Evolutionary conservation across 805 yeast genomes (phyloP), one percentile per base, ranked within the genome.

Genomic region (Torulaspora quercuum): DNA sequence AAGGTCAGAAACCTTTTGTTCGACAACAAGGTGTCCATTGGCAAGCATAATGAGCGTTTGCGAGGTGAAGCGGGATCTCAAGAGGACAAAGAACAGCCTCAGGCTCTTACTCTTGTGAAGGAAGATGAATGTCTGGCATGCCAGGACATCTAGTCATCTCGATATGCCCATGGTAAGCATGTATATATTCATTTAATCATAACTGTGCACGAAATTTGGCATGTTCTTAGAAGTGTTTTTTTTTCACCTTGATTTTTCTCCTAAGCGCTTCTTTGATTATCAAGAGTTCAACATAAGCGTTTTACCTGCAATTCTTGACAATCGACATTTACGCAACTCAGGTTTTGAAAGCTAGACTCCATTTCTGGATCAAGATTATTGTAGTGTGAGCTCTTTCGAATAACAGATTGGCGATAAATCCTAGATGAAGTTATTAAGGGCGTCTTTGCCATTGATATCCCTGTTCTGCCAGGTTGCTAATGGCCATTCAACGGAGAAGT

Each of bases 1-100:
- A 65, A 72, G 33, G 75, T 87, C 61, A 92, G 43, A 75, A 79
- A 44, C 51, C 62, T 42, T 9, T 20, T 53, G 14, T 50, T 53
- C 30, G 41, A 48, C 6, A 46, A 48, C 35, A 28, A 31, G 9
- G 41, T 45, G 11, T 22, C 41, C 5, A 39, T 53, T 9, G 58
- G 58, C 9, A 42, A 49, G 5, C 58, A 53, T 35, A 44, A 44
- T 22, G 50, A 37, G 49, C 51, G 49, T 33, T 38, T 25, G n/a
- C 16, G 28, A 18, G 21, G 25, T 11, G 26, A 11, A 11, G 12
- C n/a, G n/a, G 16, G 11, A 1, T 0, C 17, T n/a, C 15, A 7
- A 6, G 29, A 13, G 18, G 13, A 7, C 3, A 14, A 28, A 11
- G 25, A 21, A 19, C 25, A 18, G 25, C 30, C 15, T 5, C 29